Base-by-base conservation (phyloP, 2,329 filamentous ascomycete genomes). In the Monilinia fructicola region DNA sequence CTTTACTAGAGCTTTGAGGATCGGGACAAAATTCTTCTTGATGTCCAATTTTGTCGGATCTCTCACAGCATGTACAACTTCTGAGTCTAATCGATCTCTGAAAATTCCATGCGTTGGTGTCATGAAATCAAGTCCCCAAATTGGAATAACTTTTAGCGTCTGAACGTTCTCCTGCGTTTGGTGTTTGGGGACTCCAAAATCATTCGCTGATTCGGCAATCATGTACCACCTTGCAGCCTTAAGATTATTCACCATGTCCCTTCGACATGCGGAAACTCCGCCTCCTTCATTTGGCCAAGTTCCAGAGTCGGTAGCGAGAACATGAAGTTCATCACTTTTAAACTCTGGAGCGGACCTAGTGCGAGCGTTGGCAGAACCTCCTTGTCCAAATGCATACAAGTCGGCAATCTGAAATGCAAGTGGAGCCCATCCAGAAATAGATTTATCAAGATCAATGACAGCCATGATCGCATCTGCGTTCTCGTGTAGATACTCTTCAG, bases 11-110 rank as follows among this genome's bases (percentile, higher is more conserved):
- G 79, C 77, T 38, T 78, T 81, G 23, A 85, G 72, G 16, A 84
- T 80, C 1, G 84, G 84, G 53, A 85, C 78, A 72, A 86, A 86
- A n/a, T 80, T 82, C 67, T 76, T 77, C 60, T 82, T 78, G 69
- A 87, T 81, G 65, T 84, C 81, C 75, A 56, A 74, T 68, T 50
- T 78, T 70, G 64, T 81, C 73, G 74, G 79, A 67, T 72, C 76
- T 69, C 65, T 82, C 73, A 77, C 82, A 23, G 44, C 66, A 21
- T 81, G 67, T 61, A 84, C 79, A 12, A 84, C 80, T 69, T 83
- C 79, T 0, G 80, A 79, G 66, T 83, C 80, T 5, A 83, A 75
- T 48, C 79, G 78, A 68, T 83, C 82, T 58, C 79, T 75, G 70
- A 83, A 80, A 2, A 83, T 73, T 52, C 81, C 81, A 69, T 83